Evolutionary conservation across 495 filamentous ascomycete genomes (phyloP).

Genomic region (Aspergillus heteromorphus): DNA sequence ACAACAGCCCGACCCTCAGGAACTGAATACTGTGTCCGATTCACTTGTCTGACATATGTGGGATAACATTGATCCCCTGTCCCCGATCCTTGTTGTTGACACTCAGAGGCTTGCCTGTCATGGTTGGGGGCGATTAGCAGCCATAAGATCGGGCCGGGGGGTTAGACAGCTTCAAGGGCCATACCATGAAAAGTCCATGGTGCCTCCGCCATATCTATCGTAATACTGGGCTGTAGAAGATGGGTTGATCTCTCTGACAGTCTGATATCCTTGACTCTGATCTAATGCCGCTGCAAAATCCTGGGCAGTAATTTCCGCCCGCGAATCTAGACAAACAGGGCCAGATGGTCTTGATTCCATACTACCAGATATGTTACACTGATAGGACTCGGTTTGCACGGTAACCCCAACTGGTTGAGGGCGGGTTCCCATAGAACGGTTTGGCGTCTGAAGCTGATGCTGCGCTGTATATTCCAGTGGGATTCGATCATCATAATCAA

Average conservation of each 20-base stretch:
- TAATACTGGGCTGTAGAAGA: slow-evolving; percentile 4
- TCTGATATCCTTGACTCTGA: not conserved
- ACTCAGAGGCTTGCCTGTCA: slow-evolving; percentile 5
- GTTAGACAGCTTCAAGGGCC: not conserved
- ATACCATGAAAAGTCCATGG: slow-evolving; percentile 18
- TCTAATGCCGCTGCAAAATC: slow-evolving; percentile 6
- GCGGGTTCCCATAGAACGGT: slow-evolving; percentile 10
- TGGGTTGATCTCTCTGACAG: not conserved
- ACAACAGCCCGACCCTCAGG: slow-evolving; percentile 24
- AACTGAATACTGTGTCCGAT: slow-evolving; percentile 19
- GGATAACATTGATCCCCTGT: slow-evolving; percentile 21
- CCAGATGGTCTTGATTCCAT: slow-evolving; percentile 10
- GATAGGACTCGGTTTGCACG: not conserved
- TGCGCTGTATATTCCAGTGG: slow-evolving; percentile 19
- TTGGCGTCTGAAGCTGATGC: slow-evolving; percentile 12
- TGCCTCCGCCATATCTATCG: slow-evolving; percentile 3
- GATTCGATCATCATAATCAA: slow-evolving; percentile 26
- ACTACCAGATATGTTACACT: slow-evolving; percentile 12
- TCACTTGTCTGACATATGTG: slow-evolving; percentile 23
- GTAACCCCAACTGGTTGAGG: slow-evolving; percentile 13
- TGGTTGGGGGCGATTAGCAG: not conserved
- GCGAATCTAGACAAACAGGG: slow-evolving; percentile 12
- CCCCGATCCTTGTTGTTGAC: not conserved
- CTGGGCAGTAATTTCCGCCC: slow-evolving; percentile 4
- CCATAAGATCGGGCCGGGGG: not conserved